A percentile compares a stretch with the other conserved stretches of the same genome.
These are phyloP conservation scores for Kokia cookei DNA, from an alignment of 441 rosid species.

Conservation along the genomic window DNA sequence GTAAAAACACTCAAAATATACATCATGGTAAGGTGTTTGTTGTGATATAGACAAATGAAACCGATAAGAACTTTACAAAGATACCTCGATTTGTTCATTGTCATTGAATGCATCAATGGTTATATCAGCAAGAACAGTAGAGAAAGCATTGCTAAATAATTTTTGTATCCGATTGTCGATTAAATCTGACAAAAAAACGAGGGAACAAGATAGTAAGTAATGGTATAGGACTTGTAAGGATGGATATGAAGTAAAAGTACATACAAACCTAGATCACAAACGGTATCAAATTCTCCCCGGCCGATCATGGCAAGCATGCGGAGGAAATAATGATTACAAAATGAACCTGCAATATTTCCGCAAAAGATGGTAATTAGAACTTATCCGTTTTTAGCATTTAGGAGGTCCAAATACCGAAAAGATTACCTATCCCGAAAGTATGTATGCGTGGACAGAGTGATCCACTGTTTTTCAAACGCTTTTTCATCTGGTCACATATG, in stretches of 20 bases:
- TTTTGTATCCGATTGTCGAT: constrained; percentile 49
- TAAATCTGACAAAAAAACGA: constrained; percentile 43
- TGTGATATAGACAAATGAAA: too few species aligned
- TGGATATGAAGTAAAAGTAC: background rate
- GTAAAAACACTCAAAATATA: too few species aligned
- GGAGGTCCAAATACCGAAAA: background rate
- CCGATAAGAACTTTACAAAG: background rate
- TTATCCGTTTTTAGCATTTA: background rate
- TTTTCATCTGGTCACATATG: constrained; percentile 63
- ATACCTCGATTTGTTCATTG: constrained; percentile 74
- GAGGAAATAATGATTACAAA: constrained; percentile 91
- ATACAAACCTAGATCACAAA: constrained; percentile 47
- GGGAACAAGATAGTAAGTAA: background rate
- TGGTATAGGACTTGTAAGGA: background rate
- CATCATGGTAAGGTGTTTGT: too few species aligned
- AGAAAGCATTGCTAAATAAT: constrained; percentile 47
- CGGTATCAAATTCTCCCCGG: constrained; percentile 71
- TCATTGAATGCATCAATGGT: constrained; percentile 44
- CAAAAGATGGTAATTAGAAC: background rate
- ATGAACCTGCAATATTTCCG: constrained; percentile 52
- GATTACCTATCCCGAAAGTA: constrained; percentile 87
- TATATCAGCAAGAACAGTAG: constrained; percentile 55
- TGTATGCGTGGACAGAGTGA: constrained; percentile 63
- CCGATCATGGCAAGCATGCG: constrained; percentile 67
- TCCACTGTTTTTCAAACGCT: constrained; percentile 40